Base-by-base conservation (phyloP, 352 stramenopile genomes). In the Lagenidium giganteum region DNA sequence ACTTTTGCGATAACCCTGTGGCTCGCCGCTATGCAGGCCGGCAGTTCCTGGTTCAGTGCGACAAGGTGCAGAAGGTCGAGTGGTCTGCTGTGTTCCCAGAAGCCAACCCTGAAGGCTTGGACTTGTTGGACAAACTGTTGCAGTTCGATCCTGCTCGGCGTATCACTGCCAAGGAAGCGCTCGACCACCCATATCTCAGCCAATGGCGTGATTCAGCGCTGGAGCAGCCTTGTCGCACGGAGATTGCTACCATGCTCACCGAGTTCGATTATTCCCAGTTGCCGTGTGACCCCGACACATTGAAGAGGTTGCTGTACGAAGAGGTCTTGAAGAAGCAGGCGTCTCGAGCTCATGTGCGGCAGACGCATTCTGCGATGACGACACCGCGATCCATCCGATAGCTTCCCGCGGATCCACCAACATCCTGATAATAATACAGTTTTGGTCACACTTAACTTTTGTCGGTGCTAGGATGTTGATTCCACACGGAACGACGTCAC, bases 171-270 rank as follows among this genome's bases (percentile, higher is more conserved):
- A 50, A 55, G 0, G 79, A 96, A 34, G 87, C 87, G 4, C 56
- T 97, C 12, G 57, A 88, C 23, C 87, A 97, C 40, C 83, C 84
- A 33, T 97, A 97, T 50, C 69, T 97, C 59, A 84, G 70, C 41
- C 70, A 80, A 42, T 93, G 82, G 75, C 74, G 82, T 0, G 72
- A 93, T 27, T 18, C 53, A 14, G 50, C 63, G 21, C 44, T 91
- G 36, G 81, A 93, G 46, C 41, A 65, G 37, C 61, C 65, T 12
- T 90, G 78, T 29, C 50, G 64, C 14, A 47, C 56, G 3, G 67
- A 81, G 21, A 61, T 93, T 8, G 67, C 69, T 3, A 70, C 44
- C 13, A 66, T 67, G 28, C 50, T 90, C 32, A 76, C 56, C 26
- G 69, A 87, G 51, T 82, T 88, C 24, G 76, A 91, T 51, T 88